Percentiles rank a stretch among this genome's conserved stretches.
phyloP scores from a whole-genome alignment of 2,329 filamentous ascomycete genomes.

The Torrubiella hemipterigena region DNA sequence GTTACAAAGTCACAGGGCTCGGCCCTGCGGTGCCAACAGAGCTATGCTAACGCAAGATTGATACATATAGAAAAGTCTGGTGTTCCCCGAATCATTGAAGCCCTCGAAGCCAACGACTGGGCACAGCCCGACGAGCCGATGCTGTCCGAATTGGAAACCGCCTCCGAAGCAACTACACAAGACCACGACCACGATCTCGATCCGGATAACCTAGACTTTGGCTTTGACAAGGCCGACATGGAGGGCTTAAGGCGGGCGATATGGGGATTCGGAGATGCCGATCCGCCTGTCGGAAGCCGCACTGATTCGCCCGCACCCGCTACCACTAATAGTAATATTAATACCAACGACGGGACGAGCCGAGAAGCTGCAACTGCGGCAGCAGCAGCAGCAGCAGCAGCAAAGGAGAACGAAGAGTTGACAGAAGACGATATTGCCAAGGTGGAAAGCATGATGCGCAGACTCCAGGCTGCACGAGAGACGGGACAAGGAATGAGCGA shows the following conservation, averaged over 20 bases:
- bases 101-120: constrained; percentile 57
- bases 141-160: constrained; percentile 19
- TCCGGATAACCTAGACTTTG: constrained; percentile 36
- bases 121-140: constrained; percentile 18
- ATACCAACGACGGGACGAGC: constrained; percentile 13
- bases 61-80: constrained; percentile 40
- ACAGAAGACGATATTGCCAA: constrained; percentile 41
- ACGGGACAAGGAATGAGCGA: constrained; percentile 47
- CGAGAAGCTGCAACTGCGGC: constrained; percentile 5
- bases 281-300: too few relatives aligned
- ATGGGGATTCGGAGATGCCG: constrained; percentile 28
- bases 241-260: constrained; percentile 39
- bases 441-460: constrained; percentile 52
- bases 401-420: constrained; percentile 19
- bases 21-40: background rate
- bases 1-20: constrained; percentile 7
- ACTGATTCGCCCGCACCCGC: too few relatives aligned
- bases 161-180: constrained; percentile 16
- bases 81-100: constrained; percentile 45
- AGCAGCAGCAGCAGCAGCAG: constrained; percentile 1
- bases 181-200: constrained; percentile 25
- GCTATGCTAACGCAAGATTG: background rate
- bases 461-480: constrained; percentile 49
- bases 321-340: too few relatives aligned
- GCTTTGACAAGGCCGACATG: constrained; percentile 40